phyloP scores from a whole-genome alignment of 495 filamentous ascomycete species.

The Aspergillus funiculosus region DNA sequence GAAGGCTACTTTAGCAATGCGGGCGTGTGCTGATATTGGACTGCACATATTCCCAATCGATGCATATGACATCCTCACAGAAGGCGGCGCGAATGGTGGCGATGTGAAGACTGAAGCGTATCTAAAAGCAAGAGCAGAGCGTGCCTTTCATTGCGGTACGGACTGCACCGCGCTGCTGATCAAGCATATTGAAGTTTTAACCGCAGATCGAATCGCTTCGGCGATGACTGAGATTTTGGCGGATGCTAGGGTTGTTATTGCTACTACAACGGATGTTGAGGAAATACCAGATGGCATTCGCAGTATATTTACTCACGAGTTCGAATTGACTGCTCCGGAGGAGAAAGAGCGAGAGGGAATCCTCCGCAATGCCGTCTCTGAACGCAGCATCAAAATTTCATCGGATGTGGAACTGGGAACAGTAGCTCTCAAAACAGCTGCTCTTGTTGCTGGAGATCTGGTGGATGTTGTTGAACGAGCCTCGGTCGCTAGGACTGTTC shows the following conservation, averaged over 20 bases:
- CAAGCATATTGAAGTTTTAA: slow-evolving; percentile 83
- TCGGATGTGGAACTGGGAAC: slow-evolving; percentile 74
- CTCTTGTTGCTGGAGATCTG: slow-evolving; percentile 88
- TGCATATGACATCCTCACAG: slow-evolving; percentile 86
- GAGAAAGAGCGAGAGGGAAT: slow-evolving; percentile 89
- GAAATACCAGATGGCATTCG: slow-evolving; percentile 86
- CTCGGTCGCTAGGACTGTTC: slow-evolving; percentile 61
- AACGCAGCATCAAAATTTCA: slow-evolving; percentile 64
- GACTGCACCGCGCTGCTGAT: slow-evolving; percentile 78
- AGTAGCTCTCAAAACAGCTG: slow-evolving; percentile 91
- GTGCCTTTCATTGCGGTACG: slow-evolving; percentile 80
- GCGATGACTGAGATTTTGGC: slow-evolving; percentile 73
- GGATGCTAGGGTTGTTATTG: slow-evolving; percentile 72
- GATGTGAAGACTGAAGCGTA: slow-evolving; percentile 93
- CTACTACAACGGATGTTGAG: slow-evolving; percentile 90
- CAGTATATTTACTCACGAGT: slow-evolving; percentile 88
- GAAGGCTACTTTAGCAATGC: slow-evolving; percentile 67
- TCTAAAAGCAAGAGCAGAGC: slow-evolving; percentile 77
- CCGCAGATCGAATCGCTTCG: slow-evolving; percentile 78
- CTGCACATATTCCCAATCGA: slow-evolving; percentile 86
- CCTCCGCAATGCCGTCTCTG: slow-evolving; percentile 66
- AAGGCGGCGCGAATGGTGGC: slow-evolving; percentile 75
- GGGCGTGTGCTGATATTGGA: slow-evolving; percentile 82
- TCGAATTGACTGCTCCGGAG: slow-evolving; percentile 89
- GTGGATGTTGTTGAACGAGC: slow-evolving; percentile 93